Conservation (phyloP, 495 filamentous ascomycete species). For the Physcia stellaris region DNA sequence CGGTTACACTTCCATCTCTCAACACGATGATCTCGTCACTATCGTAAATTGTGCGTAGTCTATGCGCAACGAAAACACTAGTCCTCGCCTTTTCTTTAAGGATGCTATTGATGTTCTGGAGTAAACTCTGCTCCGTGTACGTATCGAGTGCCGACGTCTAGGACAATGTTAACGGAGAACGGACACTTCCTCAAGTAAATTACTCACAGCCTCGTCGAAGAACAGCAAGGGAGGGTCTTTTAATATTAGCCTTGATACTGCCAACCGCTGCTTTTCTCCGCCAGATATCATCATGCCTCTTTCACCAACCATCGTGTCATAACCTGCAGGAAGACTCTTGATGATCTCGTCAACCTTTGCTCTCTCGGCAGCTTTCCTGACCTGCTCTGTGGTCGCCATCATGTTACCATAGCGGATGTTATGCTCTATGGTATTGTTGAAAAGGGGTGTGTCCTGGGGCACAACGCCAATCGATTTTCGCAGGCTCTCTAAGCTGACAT, state of each 20-base stretch:
- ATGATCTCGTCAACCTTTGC: slow-evolving; percentile 81
- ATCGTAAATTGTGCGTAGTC: slow-evolving; percentile 85
- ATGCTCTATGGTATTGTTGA: slow-evolving; percentile 89
- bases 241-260: slow-evolving; percentile 70
- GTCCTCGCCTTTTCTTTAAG: slow-evolving; percentile 78
- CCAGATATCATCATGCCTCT: slow-evolving; percentile 97
- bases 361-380: slow-evolving; percentile 60
- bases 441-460: slow-evolving; percentile 91
- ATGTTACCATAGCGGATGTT: slow-evolving; percentile 94
- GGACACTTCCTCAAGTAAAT: not conserved
- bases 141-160: slow-evolving; percentile 88
- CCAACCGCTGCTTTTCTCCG: slow-evolving; percentile 89
- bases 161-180: not conserved
- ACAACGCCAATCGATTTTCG: slow-evolving; percentile 86
- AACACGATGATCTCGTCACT: slow-evolving; percentile 90
- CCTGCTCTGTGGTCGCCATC: slow-evolving; percentile 57
- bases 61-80: slow-evolving; percentile 87
- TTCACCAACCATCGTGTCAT: slow-evolving; percentile 87
- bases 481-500: slow-evolving; percentile 69
- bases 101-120: slow-evolving; percentile 90
- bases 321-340: slow-evolving; percentile 63
- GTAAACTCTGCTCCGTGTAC: slow-evolving; percentile 82
- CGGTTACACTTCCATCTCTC: slow-evolving; percentile 67
- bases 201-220: slow-evolving; percentile 81
- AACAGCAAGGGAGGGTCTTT: slow-evolving; percentile 90